Evolutionary conservation across 805 yeast species (phyloP).

Genomic region (Yarrowia porcina): DNA sequence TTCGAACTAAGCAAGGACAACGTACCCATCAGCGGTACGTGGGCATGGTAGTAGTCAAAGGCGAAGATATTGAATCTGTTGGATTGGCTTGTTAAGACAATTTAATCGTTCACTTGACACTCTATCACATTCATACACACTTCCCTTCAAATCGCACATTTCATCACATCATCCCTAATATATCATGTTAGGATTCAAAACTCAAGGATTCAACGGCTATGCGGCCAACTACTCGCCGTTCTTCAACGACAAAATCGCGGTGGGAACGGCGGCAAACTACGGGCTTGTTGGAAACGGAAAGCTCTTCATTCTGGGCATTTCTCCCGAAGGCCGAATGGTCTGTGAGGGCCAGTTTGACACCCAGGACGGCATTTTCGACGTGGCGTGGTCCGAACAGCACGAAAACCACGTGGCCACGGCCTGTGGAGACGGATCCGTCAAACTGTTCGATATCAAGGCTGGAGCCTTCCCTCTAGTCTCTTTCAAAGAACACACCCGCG

Average conservation of each 20-base stretch:
- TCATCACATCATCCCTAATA: too few relatives aligned
- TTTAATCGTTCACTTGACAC: background rate
- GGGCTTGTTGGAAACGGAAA: conserved; percentile 95
- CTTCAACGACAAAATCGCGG: conserved; percentile 83
- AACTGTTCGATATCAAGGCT: conserved; percentile 67
- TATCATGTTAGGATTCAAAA: conserved; percentile 66
- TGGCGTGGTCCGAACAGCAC: conserved; percentile 86
- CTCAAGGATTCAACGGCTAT: conserved; percentile 82
- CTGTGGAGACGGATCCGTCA: conserved; percentile 86
- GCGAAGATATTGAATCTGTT: conserved; percentile 32
- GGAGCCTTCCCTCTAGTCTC: conserved; percentile 34
- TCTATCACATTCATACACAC: background rate
- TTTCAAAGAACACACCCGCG: conserved; percentile 66
- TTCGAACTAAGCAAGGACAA: conserved; percentile 32
- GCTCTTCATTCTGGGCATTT: conserved; percentile 65
- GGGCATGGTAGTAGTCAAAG: conserved; percentile 40
- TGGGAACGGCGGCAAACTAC: conserved; percentile 86
- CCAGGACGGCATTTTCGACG: conserved; percentile 86
- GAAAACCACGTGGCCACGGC: conserved; percentile 82
- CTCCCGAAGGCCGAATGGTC: conserved; percentile 54
- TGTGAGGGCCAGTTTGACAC: conserved; percentile 58
- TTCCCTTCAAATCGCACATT: too few relatives aligned
- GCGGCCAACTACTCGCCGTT: conserved; percentile 88
- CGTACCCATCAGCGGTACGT: conserved; percentile 32
- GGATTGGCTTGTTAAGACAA: conserved; percentile 28